phyloP scores from a whole-genome alignment of 306 rosid species.

The Mimosa bimucronata region DNA sequence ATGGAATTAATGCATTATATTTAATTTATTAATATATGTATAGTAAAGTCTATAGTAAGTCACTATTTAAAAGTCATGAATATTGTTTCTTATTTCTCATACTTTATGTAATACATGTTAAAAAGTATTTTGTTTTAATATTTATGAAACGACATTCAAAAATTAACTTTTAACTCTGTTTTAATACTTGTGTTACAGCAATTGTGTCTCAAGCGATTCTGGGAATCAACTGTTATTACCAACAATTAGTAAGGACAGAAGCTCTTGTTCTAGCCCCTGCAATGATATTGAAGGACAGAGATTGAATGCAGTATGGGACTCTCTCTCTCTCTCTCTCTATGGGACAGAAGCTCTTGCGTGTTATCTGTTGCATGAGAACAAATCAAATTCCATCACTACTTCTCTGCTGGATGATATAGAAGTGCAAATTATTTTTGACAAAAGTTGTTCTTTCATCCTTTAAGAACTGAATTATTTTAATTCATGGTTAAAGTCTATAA shows the following conservation, averaged over 20 bases:
- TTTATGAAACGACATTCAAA: not conserved
- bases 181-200: conserved; percentile 34
- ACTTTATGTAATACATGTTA: not conserved
- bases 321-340: too few species aligned
- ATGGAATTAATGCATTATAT: conserved; percentile 33
- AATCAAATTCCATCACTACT: not conserved
- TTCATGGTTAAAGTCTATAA: conserved; percentile 16
- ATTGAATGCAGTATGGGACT: conserved; percentile 17
- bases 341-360: too few species aligned
- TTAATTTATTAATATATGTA: not conserved
- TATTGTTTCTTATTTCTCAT: not conserved
- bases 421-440: conserved; percentile 21
- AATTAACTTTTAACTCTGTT: conserved; percentile 10
- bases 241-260: conserved; percentile 16
- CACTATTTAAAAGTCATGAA: not conserved
- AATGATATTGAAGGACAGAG: conserved; percentile 29
- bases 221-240: conserved; percentile 3
- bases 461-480: conserved; percentile 11
- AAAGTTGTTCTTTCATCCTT: conserved; percentile 13
- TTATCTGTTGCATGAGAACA: conserved; percentile 4
- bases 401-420: not conserved
- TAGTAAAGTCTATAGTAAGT: not conserved
- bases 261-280: conserved; percentile 26
- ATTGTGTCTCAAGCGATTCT: conserved; percentile 22
- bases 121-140: not conserved